These are phyloP conservation scores for Leccinellum albellum DNA, from an alignment of 768 basidiomycete species.

Conservation along the genomic window DNA sequence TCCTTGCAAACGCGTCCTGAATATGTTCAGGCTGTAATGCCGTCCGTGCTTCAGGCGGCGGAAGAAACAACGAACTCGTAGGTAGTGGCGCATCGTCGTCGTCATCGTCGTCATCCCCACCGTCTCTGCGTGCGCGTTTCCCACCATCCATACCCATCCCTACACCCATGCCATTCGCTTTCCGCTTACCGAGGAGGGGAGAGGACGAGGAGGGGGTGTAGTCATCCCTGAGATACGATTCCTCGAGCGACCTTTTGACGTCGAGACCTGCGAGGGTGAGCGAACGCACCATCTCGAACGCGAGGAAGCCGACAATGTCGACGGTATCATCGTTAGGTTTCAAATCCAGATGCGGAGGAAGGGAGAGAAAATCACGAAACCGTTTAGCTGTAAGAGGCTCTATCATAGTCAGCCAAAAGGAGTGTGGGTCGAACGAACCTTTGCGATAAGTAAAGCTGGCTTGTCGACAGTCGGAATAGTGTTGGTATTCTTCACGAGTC, in stretches of 20 bases:
- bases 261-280: conserved; percentile 85
- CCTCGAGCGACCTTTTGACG: conserved; percentile 76
- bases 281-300: conserved; percentile 95
- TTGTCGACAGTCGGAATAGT: conserved; percentile 94
- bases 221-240: conserved; percentile 63
- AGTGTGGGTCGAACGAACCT: conserved; percentile 43
- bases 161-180: conserved; percentile 46
- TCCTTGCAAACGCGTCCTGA: conserved; percentile 84
- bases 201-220: conserved; percentile 45
- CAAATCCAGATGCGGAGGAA: conserved; percentile 81
- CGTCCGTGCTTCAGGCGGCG: conserved; percentile 76
- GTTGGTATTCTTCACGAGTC: conserved; percentile 95
- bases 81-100: conserved; percentile 65
- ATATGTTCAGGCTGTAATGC: conserved; percentile 82
- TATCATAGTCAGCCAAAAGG: background rate
- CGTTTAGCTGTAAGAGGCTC: conserved; percentile 65
- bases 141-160: conserved; percentile 39
- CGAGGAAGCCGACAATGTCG: conserved; percentile 95
- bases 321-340: conserved; percentile 92
- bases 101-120: conserved; percentile 47
- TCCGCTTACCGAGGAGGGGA: conserved; percentile 67
- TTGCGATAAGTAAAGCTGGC: conserved; percentile 97
- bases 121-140: conserved; percentile 52
- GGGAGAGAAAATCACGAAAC: conserved; percentile 90
- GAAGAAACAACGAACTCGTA: conserved; percentile 71